These are phyloP conservation scores for Colletotrichum tropicicola DNA, from an alignment of 2,329 filamentous ascomycete species.

Conservation along the genomic window DNA sequence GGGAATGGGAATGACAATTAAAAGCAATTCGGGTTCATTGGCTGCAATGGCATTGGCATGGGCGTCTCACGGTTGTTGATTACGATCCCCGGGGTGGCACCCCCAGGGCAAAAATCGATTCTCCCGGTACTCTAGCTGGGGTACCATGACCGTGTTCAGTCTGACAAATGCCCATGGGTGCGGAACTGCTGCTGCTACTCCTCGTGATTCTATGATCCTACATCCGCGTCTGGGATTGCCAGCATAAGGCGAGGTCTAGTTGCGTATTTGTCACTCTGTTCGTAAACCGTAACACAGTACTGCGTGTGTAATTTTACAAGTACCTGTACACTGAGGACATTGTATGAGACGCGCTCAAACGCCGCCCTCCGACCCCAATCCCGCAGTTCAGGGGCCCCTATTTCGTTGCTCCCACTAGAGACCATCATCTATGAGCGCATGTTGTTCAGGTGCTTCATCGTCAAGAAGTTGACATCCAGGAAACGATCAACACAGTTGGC, in stretches of 20 bases:
- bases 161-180: slow-evolving; percentile 3
- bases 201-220: background rate
- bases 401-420: too few species aligned
- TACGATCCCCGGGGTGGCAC: slow-evolving; percentile 18
- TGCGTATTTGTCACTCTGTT: too few species aligned
- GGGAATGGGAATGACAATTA: slow-evolving; percentile 8
- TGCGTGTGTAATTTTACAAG: too few species aligned
- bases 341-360: too few species aligned
- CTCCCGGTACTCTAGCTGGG: slow-evolving; percentile 15
- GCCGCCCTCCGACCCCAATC: background rate
- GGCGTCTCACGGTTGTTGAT: slow-evolving; percentile 33
- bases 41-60: slow-evolving; percentile 31
- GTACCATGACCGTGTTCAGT: slow-evolving; percentile 19
- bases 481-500: slow-evolving; percentile 94
- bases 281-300: too few species aligned
- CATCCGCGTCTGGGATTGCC: too few species aligned
- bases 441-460: slow-evolving; percentile 84
- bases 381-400: background rate
- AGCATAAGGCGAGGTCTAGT: too few species aligned
- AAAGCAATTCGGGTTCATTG: slow-evolving; percentile 29
- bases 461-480: slow-evolving; percentile 85
- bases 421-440: slow-evolving; percentile 46
- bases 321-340: too few species aligned
- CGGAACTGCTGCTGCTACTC: background rate
- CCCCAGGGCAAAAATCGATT: slow-evolving; percentile 26